Percentiles rank a stretch among this genome's conserved stretches.
Evolutionary conservation across 2,329 filamentous ascomycete species (phyloP).

Genomic region (Cytospora paraplurivora): DNA sequence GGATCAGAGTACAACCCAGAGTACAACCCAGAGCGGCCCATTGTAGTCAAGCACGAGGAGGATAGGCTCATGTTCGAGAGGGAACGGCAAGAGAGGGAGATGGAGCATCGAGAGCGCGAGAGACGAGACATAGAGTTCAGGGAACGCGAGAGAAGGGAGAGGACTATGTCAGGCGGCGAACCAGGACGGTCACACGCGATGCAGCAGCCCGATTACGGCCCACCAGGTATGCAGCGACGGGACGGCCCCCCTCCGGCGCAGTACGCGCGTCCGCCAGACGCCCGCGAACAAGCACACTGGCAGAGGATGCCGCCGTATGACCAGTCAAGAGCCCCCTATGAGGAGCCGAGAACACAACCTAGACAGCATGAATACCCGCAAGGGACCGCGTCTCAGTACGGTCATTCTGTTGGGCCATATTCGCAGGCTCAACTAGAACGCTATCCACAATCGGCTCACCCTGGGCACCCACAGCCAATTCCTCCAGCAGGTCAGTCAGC

Average conservation of each 20-base stretch:
- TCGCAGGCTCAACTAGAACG: slow-evolving; percentile 43
- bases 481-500: slow-evolving; percentile 38
- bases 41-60: slow-evolving; percentile 55
- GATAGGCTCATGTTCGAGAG: slow-evolving; percentile 51
- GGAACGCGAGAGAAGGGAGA: slow-evolving; percentile 41
- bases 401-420: slow-evolving; percentile 41
- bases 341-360: slow-evolving; percentile 41
- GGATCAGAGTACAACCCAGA: slow-evolving; percentile 40
- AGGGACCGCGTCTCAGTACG: slow-evolving; percentile 44
- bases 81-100: slow-evolving; percentile 43
- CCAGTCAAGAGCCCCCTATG: slow-evolving; percentile 45
- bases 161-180: slow-evolving; percentile 54
- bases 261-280: slow-evolving; percentile 48
- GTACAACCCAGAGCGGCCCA: slow-evolving; percentile 55
- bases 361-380: slow-evolving; percentile 53
- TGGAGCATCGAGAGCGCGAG: slow-evolving; percentile 42
- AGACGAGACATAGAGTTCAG: slow-evolving; percentile 34
- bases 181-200: slow-evolving; percentile 47
- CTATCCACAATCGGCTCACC: slow-evolving; percentile 40
- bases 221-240: slow-evolving; percentile 34
- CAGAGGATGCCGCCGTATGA: slow-evolving; percentile 44
- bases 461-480: slow-evolving; percentile 39
- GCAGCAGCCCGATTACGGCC: slow-evolving; percentile 48
- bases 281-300: slow-evolving; percentile 44
- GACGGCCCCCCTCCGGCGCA: slow-evolving; percentile 39